These are phyloP conservation scores for Lathyrus tuberosus DNA, from an alignment of 306 rosid species.

Conservation along the genomic window DNA sequence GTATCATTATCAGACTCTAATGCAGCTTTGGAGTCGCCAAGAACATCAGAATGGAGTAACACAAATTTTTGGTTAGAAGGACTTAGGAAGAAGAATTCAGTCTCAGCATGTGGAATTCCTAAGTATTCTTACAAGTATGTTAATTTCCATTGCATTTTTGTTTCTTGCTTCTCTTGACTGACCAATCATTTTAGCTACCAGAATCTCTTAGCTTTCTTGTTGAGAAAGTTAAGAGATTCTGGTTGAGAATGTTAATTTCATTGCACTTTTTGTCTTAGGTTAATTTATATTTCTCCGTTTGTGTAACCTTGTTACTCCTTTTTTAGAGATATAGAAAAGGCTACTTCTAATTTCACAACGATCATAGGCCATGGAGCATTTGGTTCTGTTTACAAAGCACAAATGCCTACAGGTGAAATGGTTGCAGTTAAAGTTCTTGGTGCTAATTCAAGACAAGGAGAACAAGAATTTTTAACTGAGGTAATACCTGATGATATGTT, in stretches of 20 bases:
- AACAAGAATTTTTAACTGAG: slow-evolving; percentile 89
- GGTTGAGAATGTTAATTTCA: background rate
- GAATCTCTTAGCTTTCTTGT: too few species aligned
- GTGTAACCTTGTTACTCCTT: slow-evolving; percentile 30
- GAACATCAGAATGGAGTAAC: slow-evolving; percentile 70
- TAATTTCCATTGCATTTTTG: slow-evolving; percentile 23
- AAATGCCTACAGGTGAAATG: slow-evolving; percentile 71
- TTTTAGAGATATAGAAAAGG: slow-evolving; percentile 80
- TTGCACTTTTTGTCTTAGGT: slow-evolving; percentile 19
- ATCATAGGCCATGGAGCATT: slow-evolving; percentile 94
- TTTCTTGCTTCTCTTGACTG: background rate
- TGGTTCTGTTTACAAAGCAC: slow-evolving; percentile 94
- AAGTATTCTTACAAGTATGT: slow-evolving; percentile 89
- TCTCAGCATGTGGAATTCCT: slow-evolving; percentile 86
- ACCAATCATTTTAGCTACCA: too few species aligned
- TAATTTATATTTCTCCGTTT: background rate
- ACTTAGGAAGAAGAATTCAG: slow-evolving; percentile 65
- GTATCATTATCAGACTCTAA: slow-evolving; percentile 67
- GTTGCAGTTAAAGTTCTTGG: slow-evolving; percentile 90
- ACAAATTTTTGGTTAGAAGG: slow-evolving; percentile 79
- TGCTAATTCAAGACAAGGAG: slow-evolving; percentile 91
- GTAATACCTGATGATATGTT: slow-evolving; percentile 47
- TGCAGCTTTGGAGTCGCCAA: slow-evolving; percentile 73
- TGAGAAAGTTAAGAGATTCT: too few species aligned
- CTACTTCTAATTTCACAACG: slow-evolving; percentile 84